Evolutionary conservation across 768 basidiomycete species (phyloP).

Genomic region (Suillus alpinus): DNA sequence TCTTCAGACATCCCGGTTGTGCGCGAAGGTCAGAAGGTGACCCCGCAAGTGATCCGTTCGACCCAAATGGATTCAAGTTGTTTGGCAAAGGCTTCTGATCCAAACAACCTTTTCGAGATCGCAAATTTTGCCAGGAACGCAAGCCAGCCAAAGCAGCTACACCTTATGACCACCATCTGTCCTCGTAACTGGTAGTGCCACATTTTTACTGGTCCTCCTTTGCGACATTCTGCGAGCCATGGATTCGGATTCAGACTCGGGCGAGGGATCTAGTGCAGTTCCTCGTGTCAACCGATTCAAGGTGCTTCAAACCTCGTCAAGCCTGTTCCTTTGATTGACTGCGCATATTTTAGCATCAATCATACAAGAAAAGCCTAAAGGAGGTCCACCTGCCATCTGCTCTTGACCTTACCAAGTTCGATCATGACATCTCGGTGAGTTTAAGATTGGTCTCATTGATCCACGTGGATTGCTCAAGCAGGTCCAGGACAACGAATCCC

Average conservation of each 20-base stretch:
- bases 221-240: neutral
- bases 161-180: neutral
- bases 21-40: too few species aligned
- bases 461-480: neutral
- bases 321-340: neutral
- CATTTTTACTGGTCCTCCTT: neutral
- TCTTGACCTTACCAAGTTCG: constrained; percentile 51
- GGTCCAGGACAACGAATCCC: constrained; percentile 68
- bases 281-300: constrained; percentile 51
- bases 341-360: constrained; percentile 55
- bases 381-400: constrained; percentile 71
- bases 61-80: neutral
- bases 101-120: constrained; percentile 9
- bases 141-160: neutral
- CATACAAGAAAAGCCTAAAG: constrained; percentile 64
- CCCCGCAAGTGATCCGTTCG: too few species aligned
- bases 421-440: constrained; percentile 56
- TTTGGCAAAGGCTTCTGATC: constrained; percentile 9
- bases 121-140: neutral
- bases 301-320: constrained; percentile 16
- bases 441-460: neutral
- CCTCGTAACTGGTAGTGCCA: neutral
- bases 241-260: constrained; percentile 6
- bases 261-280: constrained; percentile 14
- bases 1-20: neutral